Base-by-base conservation (phyloP, 139 green algal species). In the Volvox africanus region DNA sequence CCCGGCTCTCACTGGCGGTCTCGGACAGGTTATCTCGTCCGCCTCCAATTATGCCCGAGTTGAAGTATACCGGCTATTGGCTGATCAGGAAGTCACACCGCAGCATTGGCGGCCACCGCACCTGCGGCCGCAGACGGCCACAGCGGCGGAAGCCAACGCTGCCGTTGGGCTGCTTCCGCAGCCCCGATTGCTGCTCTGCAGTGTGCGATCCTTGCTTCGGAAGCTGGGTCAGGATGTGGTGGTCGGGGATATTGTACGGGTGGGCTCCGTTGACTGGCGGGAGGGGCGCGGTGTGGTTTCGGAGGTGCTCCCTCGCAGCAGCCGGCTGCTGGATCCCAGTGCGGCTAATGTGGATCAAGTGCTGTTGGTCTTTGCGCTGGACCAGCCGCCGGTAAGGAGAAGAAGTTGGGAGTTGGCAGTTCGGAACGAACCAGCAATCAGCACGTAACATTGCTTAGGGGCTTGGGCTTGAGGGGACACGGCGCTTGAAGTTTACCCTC, bases 331-430 rank as follows among this genome's bases (percentile, higher is more conserved):
- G 2, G 97, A 99, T 86, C 97, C 98, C 0, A 87, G 94, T 0
- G 93, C 99, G 24, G 98, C 98, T 65, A 99, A 99, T 88, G 96
- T 99, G 0, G 96, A 99, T 62, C 96, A 99, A 77, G 93, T 98
- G 71, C 69, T 99, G 91, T 89, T 99, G 78, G 94, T 99, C 0
- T 98, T 99, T 80, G 95, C 98, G 2, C 83, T 98, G 11, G 93
- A 91, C 20, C 82, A 95, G 79, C 97, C 97, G 20, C 95, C 96
- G 84, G 93, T 95, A 55, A 84, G 94, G 21, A n/a, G 55, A 21
- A 22, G 24, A 5, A 18, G 14, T 37, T 13, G 44, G 20, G 37
- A 30, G 14, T 35, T 55, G 44, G 44, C 44, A 55, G n/a, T n/a
- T n/a, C n/a, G n/a, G n/a, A n/a, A n/a, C n/a, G n/a, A n/a, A n/a